Conservation (phyloP, 768 basidiomycete species). For the Amanita exitialis region DNA sequence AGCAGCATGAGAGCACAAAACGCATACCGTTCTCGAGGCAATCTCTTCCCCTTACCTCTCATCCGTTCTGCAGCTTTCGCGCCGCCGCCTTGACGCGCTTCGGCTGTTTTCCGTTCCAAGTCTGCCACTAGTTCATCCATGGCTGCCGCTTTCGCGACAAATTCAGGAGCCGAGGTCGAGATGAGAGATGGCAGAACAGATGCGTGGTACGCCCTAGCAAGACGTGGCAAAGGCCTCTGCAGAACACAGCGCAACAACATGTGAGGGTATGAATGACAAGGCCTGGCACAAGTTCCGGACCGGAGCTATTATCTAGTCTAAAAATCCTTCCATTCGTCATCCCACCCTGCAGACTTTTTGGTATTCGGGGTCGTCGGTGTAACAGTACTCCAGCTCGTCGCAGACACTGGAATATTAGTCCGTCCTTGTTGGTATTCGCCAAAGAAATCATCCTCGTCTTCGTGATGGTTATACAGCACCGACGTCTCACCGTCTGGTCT, state of each 20-base stretch:
- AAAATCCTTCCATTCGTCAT: slow-evolving; percentile 79
- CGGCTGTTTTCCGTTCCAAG: slow-evolving; percentile 47
- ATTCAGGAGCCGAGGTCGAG: slow-evolving; percentile 64
- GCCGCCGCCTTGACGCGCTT: slow-evolving; percentile 64
- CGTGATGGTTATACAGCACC: slow-evolving; percentile 46
- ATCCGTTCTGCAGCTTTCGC: slow-evolving; percentile 65
- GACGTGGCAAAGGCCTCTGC: slow-evolving; percentile 9
- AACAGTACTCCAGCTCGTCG: slow-evolving; percentile 3
- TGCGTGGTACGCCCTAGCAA: slow-evolving; percentile 44
- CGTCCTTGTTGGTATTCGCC: slow-evolving; percentile 27
- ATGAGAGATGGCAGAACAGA: slow-evolving; percentile 65
- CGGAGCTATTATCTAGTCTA: slow-evolving; percentile 23
- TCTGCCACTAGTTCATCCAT: slow-evolving; percentile 67
- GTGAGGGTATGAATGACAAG: slow-evolving; percentile 1
- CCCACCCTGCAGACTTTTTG: slow-evolving; percentile 53
- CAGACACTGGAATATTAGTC: slow-evolving; percentile 3
- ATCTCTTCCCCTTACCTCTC: slow-evolving; percentile 67
- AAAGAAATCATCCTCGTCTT: slow-evolving; percentile 65
- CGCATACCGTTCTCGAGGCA: slow-evolving; percentile 74
- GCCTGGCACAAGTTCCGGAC: slow-evolving; percentile 15
- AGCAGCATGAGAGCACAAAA: background rate
- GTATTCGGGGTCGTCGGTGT: slow-evolving; percentile 15
- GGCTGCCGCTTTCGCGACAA: slow-evolving; percentile 48
- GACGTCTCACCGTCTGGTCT: slow-evolving; percentile 47
- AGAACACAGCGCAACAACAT: slow-evolving; percentile 6